phyloP scores from a whole-genome alignment of 169 alveolate genomes.

The Babesia ovis region DNA sequence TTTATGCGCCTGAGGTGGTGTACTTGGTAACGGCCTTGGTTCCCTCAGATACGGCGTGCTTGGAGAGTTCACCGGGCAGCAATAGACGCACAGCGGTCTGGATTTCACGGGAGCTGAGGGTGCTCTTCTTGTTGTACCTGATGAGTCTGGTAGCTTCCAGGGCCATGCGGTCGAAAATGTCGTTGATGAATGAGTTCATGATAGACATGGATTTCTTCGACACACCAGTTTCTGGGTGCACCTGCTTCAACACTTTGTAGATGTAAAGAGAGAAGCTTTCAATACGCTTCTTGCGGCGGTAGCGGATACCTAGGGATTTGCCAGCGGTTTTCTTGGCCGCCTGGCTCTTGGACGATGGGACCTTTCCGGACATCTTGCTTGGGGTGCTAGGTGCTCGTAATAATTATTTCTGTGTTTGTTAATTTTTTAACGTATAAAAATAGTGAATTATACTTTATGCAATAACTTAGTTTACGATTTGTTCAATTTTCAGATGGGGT shows the following conservation, averaged over 20 bases:
- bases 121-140: conserved; percentile 96
- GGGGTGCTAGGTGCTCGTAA: background rate
- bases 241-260: conserved; percentile 98
- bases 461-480: background rate
- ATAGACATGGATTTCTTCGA: conserved; percentile 97
- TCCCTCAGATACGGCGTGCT: conserved; percentile 99
- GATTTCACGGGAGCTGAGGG: conserved; percentile 97
- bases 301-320: conserved; percentile 86
- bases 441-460: background rate
- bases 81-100: conserved; percentile 98
- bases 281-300: conserved; percentile 90
- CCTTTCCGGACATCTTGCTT: conserved; percentile 84
- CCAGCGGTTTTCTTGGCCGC: conserved; percentile 90
- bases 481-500: conserved; percentile 18
- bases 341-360: conserved; percentile 84
- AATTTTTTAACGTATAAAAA: background rate
- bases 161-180: conserved; percentile 95
- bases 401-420: background rate
- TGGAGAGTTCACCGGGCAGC: conserved; percentile 99
- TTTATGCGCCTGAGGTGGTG: conserved; percentile 87
- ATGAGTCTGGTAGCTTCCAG: conserved; percentile 95
- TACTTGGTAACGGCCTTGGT: conserved; percentile 99
- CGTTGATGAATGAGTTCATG: conserved; percentile 98
- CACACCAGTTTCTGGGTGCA: conserved; percentile 97
- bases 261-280: conserved; percentile 97